Evolutionary conservation across 169 alveolate species (phyloP), one percentile per base, ranked within the genome.

Genomic region (Fabrea salina): DNA sequence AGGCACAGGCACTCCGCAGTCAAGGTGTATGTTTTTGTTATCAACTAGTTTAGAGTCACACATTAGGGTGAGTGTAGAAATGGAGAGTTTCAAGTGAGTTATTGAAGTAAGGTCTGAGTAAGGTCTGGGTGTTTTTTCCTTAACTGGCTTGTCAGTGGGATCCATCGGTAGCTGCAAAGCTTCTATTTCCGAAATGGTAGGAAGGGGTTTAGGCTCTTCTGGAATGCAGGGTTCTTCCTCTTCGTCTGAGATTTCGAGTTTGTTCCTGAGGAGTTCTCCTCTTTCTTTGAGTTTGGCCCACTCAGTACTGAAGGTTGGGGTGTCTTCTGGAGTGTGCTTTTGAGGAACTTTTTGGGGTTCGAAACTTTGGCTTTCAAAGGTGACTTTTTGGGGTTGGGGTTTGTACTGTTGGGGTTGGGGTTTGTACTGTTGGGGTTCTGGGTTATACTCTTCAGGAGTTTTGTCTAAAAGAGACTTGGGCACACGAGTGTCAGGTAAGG

Each of bases 1-100:
- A 0, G 74, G 74, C 8, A 61, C 22, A 16, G 74, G 74, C n/a
- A 61, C 50, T 33, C 16, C 13, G 50, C 74, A 61, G 2, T 61
- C 74, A 1, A 61, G 11, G 3, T 33, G 39, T 61, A 30, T 8
- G 1, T 16, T 1, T 22, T 8, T 8, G 50, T 61, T 51, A 35
- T 61, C 39, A n/a, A 13, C 54, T 16, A n/a, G 30, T 47, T n/a
- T 16, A n/a, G 16, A n/a, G 2, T 33, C 16, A 2, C 32, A 35
- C 11, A 61, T 16, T 8, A 61, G 50, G 11, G 43, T 25, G 8
- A 61, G n/a, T 1, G 51, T 61, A 11, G 74, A 33, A 33, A 61
- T 61, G 8, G 43, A 13, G 7, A 61, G 49, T 37, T 61, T 61
- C n/a, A 61, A 27, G 39, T 61, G 74, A 2, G 41, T 61, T 35